phyloP scores from a whole-genome alignment of 768 basidiomycete species.

The Imleria badia region DNA sequence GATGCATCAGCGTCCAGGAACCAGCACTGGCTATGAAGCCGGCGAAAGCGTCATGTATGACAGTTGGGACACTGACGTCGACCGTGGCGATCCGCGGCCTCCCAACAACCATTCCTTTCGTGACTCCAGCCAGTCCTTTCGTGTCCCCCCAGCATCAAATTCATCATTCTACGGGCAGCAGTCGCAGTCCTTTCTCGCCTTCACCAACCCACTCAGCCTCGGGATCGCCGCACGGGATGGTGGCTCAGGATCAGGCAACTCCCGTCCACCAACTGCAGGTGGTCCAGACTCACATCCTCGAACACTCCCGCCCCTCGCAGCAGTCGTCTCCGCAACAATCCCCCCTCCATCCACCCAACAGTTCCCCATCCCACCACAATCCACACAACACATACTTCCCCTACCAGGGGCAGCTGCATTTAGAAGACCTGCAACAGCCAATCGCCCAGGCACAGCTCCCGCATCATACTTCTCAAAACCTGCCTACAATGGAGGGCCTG shows the following conservation, averaged over 20 bases:
- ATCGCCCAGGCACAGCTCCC: conserved; percentile 71
- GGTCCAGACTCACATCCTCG: conserved; percentile 42
- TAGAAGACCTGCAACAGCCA: conserved; percentile 58
- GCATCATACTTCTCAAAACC: conserved; percentile 56
- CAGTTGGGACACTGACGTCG: conserved; percentile 40
- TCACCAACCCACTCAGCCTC: conserved; percentile 48
- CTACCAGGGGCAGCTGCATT: conserved; percentile 53
- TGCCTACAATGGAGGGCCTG: conserved; percentile 50
- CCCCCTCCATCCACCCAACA: conserved; percentile 42
- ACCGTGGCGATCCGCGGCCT: conserved; percentile 37
- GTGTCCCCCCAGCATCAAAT: conserved; percentile 51
- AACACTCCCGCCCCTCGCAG: conserved; percentile 72
- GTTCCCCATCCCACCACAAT: conserved; percentile 41
- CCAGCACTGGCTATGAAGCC: conserved; percentile 71
- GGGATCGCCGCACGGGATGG: conserved; percentile 40
- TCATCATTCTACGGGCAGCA: conserved; percentile 40
- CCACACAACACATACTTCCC: conserved; percentile 53
- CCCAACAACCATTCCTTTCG: conserved; percentile 68
- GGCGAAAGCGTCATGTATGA: conserved; percentile 34
- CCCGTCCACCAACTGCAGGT: conserved; percentile 55
- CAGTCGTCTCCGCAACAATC: conserved; percentile 75
- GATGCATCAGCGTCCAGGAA: conserved; percentile 62
- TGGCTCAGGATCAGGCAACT: conserved; percentile 48
- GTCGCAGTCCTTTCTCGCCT: conserved; percentile 72
- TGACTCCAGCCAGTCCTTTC: conserved; percentile 82